phyloP scores from a whole-genome alignment of 2,329 filamentous ascomycete genomes.

The Fusarium sp. region DNA sequence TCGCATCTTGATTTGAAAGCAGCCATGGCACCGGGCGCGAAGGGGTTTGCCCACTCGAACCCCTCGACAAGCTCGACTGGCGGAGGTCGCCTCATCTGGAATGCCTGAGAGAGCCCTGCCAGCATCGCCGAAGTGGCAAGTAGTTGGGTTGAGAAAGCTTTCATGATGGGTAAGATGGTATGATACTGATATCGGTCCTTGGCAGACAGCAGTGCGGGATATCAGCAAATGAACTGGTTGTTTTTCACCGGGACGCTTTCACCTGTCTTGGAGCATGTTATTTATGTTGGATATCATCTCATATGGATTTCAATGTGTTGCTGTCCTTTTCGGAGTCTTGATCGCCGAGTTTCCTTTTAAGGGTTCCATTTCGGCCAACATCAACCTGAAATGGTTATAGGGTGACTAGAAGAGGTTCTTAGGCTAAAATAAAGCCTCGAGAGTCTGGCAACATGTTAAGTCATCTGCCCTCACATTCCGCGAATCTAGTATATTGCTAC shows the following conservation, averaged over 20 bases:
- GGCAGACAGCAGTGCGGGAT: neutral
- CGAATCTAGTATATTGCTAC: too few relatives aligned
- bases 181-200: neutral
- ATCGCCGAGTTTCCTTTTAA: slow-evolving; percentile 43
- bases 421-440: slow-evolving; percentile 11
- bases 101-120: slow-evolving; percentile 40
- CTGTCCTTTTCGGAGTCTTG: slow-evolving; percentile 46
- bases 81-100: slow-evolving; percentile 45
- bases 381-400: slow-evolving; percentile 6
- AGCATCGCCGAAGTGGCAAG: slow-evolving; percentile 13
- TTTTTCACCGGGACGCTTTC: neutral
- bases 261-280: neutral
- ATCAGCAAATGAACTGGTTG: neutral
- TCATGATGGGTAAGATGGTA: slow-evolving; percentile 37
- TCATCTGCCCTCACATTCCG: neutral
- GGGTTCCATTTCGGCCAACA: slow-evolving; percentile 14
- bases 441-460: neutral
- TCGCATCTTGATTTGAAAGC: slow-evolving; percentile 52
- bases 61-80: slow-evolving; percentile 51
- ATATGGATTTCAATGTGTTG: slow-evolving; percentile 24
- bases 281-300: slow-evolving; percentile 23
- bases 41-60: slow-evolving; percentile 58
- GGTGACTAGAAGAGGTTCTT: neutral
- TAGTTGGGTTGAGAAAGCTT: slow-evolving; percentile 20
- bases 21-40: slow-evolving; percentile 44